Base-by-base conservation (phyloP, 441 rosid genomes). In the Aquilaria agallochum region DNA sequence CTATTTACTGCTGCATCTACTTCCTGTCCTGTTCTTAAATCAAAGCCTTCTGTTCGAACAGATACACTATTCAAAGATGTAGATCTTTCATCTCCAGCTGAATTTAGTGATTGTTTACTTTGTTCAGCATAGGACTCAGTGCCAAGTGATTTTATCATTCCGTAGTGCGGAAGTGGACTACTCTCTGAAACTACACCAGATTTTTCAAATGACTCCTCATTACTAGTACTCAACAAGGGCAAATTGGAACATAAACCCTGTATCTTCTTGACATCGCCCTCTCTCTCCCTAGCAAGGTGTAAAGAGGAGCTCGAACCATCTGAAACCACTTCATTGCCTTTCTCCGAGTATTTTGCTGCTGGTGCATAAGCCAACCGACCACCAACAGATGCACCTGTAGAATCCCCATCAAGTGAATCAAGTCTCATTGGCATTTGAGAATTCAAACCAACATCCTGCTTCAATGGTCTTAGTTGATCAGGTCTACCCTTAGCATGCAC, bases 21-120 rank as follows among this genome's bases (percentile, higher is more conserved):
- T 60, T 76, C 78, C 49, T 64, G 44, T 70, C 74, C 81, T 57
- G 78, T 68, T 75, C 69, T 77, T 83, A 76, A 74, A 68, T 80
- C 81, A 69, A 68, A 65, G 56, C 70, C 78, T 55, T 69, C 80
- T 46, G 63, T 60, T 9, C 61, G 67, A 50, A 63, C 64, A 72
- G 31, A 56, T 15, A 57, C 55, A 9, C 62, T 73, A 58, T 66
- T 55, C 15, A 58, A 59, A 30, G 62, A 60, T 48, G 70, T 50
- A 52, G 63, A 33, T 44, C 66, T 66, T 53, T 74, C 66, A 55
- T 50, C 45, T 40, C 59, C 62, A 20, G 68, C 45, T 58, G 79
- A 54, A 46, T 50, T 61, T 36, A 58, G 52, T 31, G 75, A 60
- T 66, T 87, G 84, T 53, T 68, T 65, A 74, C 51, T 54, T 53